Evolutionary conservation across 192 early-diverging fungal species (phyloP).

Genomic region (Funneliformis geosporum): DNA sequence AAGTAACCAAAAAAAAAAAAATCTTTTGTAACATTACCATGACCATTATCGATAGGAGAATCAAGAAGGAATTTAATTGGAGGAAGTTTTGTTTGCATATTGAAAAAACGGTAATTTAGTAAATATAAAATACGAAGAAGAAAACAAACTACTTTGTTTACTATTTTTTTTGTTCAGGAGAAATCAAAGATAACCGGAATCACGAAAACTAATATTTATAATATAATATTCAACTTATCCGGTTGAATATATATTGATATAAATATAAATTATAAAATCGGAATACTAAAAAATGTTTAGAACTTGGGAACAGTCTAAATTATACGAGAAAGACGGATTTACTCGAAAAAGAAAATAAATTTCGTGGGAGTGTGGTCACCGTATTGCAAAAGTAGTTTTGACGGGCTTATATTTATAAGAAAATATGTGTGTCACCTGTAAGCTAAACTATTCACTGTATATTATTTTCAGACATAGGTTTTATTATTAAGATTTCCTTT

Average conservation of each 20-base stretch:
- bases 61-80: constrained; percentile 14
- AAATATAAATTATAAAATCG: background rate
- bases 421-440: too few relatives aligned
- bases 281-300: background rate
- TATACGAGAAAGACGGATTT: background rate
- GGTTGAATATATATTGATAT: background rate
- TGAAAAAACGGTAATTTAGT: background rate
- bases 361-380: background rate
- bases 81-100: constrained; percentile 15
- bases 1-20: background rate
- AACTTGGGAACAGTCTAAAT: background rate
- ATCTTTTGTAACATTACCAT: background rate
- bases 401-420: too few relatives aligned
- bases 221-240: too few relatives aligned
- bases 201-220: too few relatives aligned
- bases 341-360: background rate
- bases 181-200: background rate
- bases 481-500: too few relatives aligned
- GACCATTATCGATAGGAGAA: constrained; percentile 5
- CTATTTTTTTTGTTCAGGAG: background rate
- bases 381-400: background rate
- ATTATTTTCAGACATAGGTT: too few relatives aligned
- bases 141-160: too few relatives aligned
- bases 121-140: too few relatives aligned
- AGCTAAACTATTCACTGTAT: too few relatives aligned